Evolutionary conservation across 331 rosid species (phyloP).

Genomic region (Rhamnella rubrinervis): DNA sequence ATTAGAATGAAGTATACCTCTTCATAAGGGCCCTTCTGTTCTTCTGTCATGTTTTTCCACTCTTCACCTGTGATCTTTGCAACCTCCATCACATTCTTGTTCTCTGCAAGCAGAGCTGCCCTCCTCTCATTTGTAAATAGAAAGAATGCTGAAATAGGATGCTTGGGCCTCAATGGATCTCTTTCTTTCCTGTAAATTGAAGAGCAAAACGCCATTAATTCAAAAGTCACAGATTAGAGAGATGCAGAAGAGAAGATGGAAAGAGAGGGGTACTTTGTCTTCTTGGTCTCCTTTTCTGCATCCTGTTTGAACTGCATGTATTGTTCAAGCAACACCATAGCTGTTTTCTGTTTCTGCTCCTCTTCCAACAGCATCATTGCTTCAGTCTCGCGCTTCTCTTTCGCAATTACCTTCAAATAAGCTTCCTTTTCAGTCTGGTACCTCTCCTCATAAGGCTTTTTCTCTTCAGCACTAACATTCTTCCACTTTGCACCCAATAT

Average conservation of each 20-base stretch:
- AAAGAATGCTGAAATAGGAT: conserved; percentile 79
- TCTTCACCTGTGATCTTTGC: conserved; percentile 78
- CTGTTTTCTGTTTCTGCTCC: conserved; percentile 80
- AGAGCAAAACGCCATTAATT: background rate
- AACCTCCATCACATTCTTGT: conserved; percentile 61
- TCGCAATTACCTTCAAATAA: conserved; percentile 57
- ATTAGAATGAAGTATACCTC: conserved; percentile 39
- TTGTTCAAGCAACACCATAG: conserved; percentile 91
- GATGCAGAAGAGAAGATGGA: background rate
- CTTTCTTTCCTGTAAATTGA: conserved; percentile 63
- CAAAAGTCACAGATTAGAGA: background rate
- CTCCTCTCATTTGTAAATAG: conserved; percentile 74
- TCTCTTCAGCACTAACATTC: conserved; percentile 65
- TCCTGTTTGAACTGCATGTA: conserved; percentile 76
- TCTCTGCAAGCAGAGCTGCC: conserved; percentile 54
- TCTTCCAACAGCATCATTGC: conserved; percentile 87
- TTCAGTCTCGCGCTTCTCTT: conserved; percentile 78
- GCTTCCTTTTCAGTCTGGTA: conserved; percentile 72
- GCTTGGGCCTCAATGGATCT: conserved; percentile 95
- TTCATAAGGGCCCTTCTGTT: conserved; percentile 67
- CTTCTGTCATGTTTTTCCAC: conserved; percentile 82
- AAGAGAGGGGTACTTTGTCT: conserved; percentile 41
- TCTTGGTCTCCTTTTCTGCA: conserved; percentile 58
- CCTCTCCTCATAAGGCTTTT: conserved; percentile 80
- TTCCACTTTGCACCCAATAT: conserved; percentile 90